Percentiles rank a stretch among this genome's conserved stretches.
Evolutionary conservation across 345 rosid genomes (phyloP).

Genomic region (Heritiera littoralis): DNA sequence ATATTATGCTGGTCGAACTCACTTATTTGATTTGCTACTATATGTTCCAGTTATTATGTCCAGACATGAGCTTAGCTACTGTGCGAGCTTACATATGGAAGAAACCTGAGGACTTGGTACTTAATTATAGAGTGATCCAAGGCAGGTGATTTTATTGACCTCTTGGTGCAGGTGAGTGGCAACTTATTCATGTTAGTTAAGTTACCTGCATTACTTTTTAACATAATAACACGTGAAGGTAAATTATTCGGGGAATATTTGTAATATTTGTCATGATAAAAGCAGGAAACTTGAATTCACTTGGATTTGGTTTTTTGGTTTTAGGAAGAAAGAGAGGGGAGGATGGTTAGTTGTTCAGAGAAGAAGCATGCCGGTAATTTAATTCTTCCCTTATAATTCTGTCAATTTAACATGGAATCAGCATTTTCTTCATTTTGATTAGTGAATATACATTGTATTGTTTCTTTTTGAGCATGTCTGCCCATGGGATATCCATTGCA

Average conservation of each 20-base stretch:
- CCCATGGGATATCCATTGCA: neutral
- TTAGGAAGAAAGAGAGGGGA: neutral
- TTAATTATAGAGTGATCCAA: slow-evolving; percentile 74
- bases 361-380: neutral
- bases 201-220: neutral
- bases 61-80: slow-evolving; percentile 97
- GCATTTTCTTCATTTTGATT: neutral
- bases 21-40: neutral
- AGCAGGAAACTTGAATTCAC: slow-evolving; percentile 1
- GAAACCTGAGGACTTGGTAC: slow-evolving; percentile 90
- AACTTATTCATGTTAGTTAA: neutral
- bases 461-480: neutral
- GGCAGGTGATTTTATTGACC: slow-evolving; percentile 54
- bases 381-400: neutral
- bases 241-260: neutral
- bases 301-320: neutral
- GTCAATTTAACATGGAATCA: neutral
- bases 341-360: neutral
- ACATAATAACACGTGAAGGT: neutral
- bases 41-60: slow-evolving; percentile 71
- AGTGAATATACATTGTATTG: neutral
- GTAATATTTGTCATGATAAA: neutral
- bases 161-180: slow-evolving; percentile 35
- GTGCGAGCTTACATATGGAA: slow-evolving; percentile 93
- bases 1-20: neutral